Evolutionary conservation across 352 stramenopile genomes (phyloP).

Genomic region (Phytopythium oedochilum): DNA sequence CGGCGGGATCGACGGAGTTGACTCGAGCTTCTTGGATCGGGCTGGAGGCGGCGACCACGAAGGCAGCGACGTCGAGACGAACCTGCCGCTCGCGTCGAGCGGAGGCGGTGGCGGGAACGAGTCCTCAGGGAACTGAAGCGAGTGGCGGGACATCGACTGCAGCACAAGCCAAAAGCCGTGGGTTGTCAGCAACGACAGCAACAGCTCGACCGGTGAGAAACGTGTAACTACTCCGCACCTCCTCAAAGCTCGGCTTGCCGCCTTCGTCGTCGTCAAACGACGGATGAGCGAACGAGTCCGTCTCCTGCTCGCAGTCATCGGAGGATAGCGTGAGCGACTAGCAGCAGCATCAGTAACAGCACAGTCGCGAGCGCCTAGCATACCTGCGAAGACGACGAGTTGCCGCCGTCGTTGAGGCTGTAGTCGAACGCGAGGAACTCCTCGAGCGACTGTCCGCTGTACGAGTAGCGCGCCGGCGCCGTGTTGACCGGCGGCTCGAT

Average conservation of each 20-base stretch:
- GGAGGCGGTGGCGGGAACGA: constrained; percentile 71
- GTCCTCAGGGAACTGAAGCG: constrained; percentile 57
- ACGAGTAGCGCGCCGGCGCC: constrained; percentile 58
- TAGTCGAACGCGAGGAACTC: constrained; percentile 48
- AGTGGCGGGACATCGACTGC: constrained; percentile 15
- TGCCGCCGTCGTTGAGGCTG: constrained; percentile 12
- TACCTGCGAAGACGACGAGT: constrained; percentile 49
- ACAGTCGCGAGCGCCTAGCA: no score
- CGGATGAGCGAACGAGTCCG: constrained; percentile 29
- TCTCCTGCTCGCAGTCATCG: constrained; percentile 17
- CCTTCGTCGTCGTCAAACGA: constrained; percentile 31
- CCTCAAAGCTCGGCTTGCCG: constrained; percentile 24
- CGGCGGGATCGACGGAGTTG: constrained; percentile 23
- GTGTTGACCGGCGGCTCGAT: constrained; percentile 22
- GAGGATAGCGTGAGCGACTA: neutral
- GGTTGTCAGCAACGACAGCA: no score
- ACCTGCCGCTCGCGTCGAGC: constrained; percentile 56
- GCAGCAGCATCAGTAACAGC: no score
- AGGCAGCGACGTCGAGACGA: constrained; percentile 57
- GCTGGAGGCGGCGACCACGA: constrained; percentile 78
- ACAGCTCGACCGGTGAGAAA: neutral
- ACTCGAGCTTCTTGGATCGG: constrained; percentile 64
- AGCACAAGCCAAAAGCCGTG: no score
- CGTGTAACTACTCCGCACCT: constrained; percentile 8
- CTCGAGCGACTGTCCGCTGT: constrained; percentile 51